These are phyloP conservation scores for Monosporozyma siamensis DNA, from an alignment of 805 yeast species.

Conservation along the genomic window DNA sequence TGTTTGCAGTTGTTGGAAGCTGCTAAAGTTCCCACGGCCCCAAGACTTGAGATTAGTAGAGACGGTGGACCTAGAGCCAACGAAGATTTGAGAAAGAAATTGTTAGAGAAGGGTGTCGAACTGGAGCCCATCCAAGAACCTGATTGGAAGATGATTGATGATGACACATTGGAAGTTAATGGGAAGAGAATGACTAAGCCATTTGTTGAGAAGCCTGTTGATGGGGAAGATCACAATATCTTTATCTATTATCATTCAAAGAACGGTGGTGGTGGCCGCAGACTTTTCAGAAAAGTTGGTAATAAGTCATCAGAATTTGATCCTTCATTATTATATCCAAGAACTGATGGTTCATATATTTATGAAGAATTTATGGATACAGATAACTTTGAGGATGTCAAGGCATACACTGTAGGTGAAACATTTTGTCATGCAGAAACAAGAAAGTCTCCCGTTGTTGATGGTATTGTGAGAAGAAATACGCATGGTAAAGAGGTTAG, in stretches of 20 bases:
- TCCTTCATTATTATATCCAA: constrained; percentile 59
- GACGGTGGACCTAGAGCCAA: constrained; percentile 94
- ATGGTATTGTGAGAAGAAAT: constrained; percentile 93
- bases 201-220: constrained; percentile 96
- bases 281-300: constrained; percentile 90
- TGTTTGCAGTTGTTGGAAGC: constrained; percentile 72
- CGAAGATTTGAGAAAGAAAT: constrained; percentile 49
- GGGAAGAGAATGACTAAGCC: constrained; percentile 75
- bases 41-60: constrained; percentile 77
- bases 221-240: constrained; percentile 97
- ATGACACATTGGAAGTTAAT: constrained; percentile 68
- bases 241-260: constrained; percentile 80
- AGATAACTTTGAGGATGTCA: constrained; percentile 95
- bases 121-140: constrained; percentile 48
- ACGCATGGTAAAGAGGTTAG: constrained; percentile 96
- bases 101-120: constrained; percentile 52
- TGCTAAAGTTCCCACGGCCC: constrained; percentile 83
- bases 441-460: constrained; percentile 97
- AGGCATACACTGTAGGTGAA: constrained; percentile 94
- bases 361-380: constrained; percentile 97
- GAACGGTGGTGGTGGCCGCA: constrained; percentile 96
- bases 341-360: constrained; percentile 84
- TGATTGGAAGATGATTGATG: constrained; percentile 78
- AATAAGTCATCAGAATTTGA: constrained; percentile 95
- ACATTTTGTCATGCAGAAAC: constrained; percentile 95